Conservation (phyloP, 1,284 basidiomycete species). For the Lentinula novae-zelandiae region DNA sequence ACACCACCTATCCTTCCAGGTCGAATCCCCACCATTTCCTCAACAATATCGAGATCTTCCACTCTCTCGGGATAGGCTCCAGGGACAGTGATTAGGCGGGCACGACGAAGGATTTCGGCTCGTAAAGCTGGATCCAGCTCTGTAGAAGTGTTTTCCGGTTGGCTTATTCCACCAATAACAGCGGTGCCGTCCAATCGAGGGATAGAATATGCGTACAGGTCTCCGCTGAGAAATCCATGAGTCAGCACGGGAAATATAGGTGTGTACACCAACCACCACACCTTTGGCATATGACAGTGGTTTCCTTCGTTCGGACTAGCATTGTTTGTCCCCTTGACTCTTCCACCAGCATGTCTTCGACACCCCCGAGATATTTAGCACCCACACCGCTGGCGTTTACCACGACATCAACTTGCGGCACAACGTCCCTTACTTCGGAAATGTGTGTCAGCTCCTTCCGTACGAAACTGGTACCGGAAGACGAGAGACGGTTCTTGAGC, state of each 20-base stretch:
- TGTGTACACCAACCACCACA: not conserved
- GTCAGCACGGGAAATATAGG: not conserved
- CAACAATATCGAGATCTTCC: conserved; percentile 9
- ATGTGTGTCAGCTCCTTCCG: conserved; percentile 2
- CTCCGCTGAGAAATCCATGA: not conserved
- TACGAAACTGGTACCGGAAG: conserved; percentile 4
- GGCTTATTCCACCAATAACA: conserved; percentile 8
- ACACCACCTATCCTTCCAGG: conserved; percentile 9
- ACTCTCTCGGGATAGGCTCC: conserved; percentile 8
- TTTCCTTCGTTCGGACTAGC: conserved; percentile 2
- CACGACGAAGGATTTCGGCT: conserved; percentile 5
- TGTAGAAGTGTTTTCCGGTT: conserved; percentile 6
- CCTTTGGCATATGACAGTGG: conserved; percentile 4
- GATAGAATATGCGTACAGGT: conserved; percentile 8
- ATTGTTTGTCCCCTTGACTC: conserved; percentile 10
- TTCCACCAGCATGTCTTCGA: conserved; percentile 7
- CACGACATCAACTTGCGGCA: conserved; percentile 2
- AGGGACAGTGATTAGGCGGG: conserved; percentile 3
- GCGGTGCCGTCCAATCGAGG: conserved; percentile 10
- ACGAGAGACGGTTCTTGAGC: conserved; percentile 2
- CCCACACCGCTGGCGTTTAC: conserved; percentile 11
- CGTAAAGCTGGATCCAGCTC: conserved; percentile 1
- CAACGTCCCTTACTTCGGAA: not conserved
- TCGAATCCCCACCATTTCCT: conserved; percentile 4
- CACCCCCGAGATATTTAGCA: conserved; percentile 12